These are phyloP conservation scores for Termitomyces heimii DNA, from an alignment of 768 basidiomycete genomes.

Conservation along the genomic window DNA sequence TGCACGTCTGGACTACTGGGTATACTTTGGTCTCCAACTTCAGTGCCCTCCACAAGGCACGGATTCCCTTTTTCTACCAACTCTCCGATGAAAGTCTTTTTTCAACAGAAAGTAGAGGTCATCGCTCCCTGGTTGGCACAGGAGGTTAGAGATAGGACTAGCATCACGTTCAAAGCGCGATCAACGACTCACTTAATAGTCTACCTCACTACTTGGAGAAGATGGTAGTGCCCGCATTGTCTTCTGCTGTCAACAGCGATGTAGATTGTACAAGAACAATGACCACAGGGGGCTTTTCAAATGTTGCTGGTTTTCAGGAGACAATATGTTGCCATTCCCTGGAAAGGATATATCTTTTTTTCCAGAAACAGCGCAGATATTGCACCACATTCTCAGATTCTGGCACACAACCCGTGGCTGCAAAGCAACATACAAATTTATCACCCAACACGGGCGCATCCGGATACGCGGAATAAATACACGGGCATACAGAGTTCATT, in stretches of 20 bases:
- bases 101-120: constrained; percentile 52
- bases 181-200: constrained; percentile 38
- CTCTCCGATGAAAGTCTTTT: constrained; percentile 65
- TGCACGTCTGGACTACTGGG: constrained; percentile 23
- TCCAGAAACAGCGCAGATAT: not conserved
- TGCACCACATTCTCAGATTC: not conserved
- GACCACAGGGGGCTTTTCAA: constrained; percentile 15
- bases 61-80: constrained; percentile 59
- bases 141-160: not conserved
- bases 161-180: constrained; percentile 12
- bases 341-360: constrained; percentile 4
- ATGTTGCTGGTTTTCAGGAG: constrained; percentile 23
- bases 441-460: constrained; percentile 24
- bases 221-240: constrained; percentile 29
- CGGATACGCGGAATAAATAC: constrained; percentile 47
- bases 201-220: constrained; percentile 35
- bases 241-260: constrained; percentile 15
- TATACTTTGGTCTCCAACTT: constrained; percentile 1
- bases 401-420: constrained; percentile 14
- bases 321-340: constrained; percentile 16
- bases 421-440: constrained; percentile 9
- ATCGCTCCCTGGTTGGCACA: constrained; percentile 17
- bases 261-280: constrained; percentile 11
- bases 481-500: constrained; percentile 52
- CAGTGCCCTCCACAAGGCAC: constrained; percentile 16